Evolutionary conservation across 495 filamentous ascomycete genomes (phyloP), one percentile per base, ranked within the genome.

Genomic region (Hypoxylon fragiforme): DNA sequence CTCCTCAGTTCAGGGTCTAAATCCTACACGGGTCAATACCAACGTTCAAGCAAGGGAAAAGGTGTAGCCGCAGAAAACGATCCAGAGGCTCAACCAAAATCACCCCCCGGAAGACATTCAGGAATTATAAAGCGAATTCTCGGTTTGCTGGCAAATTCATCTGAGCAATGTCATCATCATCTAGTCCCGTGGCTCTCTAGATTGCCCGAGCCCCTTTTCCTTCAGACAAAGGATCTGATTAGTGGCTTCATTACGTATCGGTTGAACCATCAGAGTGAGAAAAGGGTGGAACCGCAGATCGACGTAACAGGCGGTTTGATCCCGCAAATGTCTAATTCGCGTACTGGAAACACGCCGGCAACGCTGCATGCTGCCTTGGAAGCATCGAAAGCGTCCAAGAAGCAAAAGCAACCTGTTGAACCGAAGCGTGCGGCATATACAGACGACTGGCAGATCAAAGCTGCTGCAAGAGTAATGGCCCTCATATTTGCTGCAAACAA

Each of bases 361-460:
- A 67, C 64, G 41, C 74, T 94, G 3, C 89, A 94, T 66, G 87
- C 89, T 20, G 90, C 88, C 5, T 74, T 95, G n/a, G 88, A 84
- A 42, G 57, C 64, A 19, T 55, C 70, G 1, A 62, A 55, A 15
- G 44, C 59, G 26, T 47, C 55, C 13, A 67, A 60, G 47, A 69
- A 64, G 32, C 51, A 63, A 41, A 72, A 78, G 73, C 74, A 76
- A 70, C 50, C 74, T 67, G 44, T 76, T 63, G 67, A 85, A 70
- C 75, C 77, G 12, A 76, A 82, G 34, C 77, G 77, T 11, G 77
- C 85, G 0, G 65, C 83, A 0, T 96, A 96, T 60, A 77, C 80
- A 18, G 90, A 92, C 44, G 92, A 96, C 63, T 97, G 92, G 92
- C 92, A 97, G 69, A 83, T 96, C 32, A 87, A 85, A 61, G 87